Evolutionary conservation across 306 rosid genomes (phyloP), one percentile per base, ranked within the genome.

Genomic region (Inga leiocalycina): DNA sequence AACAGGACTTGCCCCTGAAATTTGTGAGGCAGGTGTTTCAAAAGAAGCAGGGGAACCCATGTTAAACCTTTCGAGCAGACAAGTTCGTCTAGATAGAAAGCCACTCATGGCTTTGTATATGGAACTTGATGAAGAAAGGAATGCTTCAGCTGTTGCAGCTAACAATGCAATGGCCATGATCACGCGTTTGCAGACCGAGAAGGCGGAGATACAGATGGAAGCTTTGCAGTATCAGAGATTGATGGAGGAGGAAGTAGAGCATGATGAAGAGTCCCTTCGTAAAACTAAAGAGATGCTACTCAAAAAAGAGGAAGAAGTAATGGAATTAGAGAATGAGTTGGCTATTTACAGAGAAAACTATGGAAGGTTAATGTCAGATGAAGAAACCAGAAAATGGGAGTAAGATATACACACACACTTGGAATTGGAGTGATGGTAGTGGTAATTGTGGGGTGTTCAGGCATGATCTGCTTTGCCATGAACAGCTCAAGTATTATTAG

Each of bases 131-230:
- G 98, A 94, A 87, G 99, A 96, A 80, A 91, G 99, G 83, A 96
- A 92, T 52, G 98, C 99, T 78, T 88, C 97, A 2, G 97, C 97
- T 7, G 82, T 94, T 35, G 99, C 98, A 34, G 98, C 98, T 0
- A 91, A 96, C 88, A 91, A 96, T 10, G 99, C 99, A 24, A 94
- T 96, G 99, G 97, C 98, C 14, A 96, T 94, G 99, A 96, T 96
- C 82, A 96, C 98, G 8, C 85, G 92, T 72, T 75, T 96, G 43
- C 97, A 96, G 69, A 97, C 93, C 0, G 97, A 96, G 76, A 96
- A 96, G 84, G 99, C 97, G 0, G 92, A 93, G 0, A 89, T 96
- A 79, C 98, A 93, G 80, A 93, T 96, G 99, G 99, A 94, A 35
- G 98, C 99, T 39, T 87, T 92, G 74, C 98, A 94, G 77, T 94